Evolutionary conservation across 768 basidiomycete species (phyloP).

Genomic region (Lactarius vividus): DNA sequence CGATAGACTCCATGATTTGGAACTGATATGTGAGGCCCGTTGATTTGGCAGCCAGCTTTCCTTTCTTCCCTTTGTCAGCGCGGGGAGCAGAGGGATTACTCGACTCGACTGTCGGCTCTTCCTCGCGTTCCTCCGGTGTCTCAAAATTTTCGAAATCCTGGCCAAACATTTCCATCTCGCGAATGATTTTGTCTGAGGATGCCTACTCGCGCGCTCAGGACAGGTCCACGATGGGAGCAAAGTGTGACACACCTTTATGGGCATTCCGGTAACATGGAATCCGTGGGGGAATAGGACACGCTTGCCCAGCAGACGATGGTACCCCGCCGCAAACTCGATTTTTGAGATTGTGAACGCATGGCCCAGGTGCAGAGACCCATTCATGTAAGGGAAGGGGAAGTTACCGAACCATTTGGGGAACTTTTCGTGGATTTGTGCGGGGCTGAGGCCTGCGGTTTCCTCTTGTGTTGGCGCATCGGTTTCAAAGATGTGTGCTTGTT

Average conservation of each 20-base stretch:
- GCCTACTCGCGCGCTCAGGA: slow-evolving; percentile 50
- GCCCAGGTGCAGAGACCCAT: slow-evolving; percentile 93
- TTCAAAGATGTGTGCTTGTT: slow-evolving; percentile 74
- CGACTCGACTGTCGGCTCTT: slow-evolving; percentile 41
- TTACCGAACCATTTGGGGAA: slow-evolving; percentile 98
- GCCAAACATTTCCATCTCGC: slow-evolving; percentile 96
- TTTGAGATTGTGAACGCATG: slow-evolving; percentile 99
- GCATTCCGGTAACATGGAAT: slow-evolving; percentile 98
- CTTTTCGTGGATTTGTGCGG: slow-evolving; percentile 63
- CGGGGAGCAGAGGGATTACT: slow-evolving; percentile 43
- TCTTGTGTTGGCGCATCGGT: slow-evolving; percentile 72
- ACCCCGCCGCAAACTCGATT: slow-evolving; percentile 95
- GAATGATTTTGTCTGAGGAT: slow-evolving; percentile 94
- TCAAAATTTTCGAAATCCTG: slow-evolving; percentile 76
- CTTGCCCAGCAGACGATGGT: slow-evolving; percentile 93
- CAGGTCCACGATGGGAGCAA: background rate
- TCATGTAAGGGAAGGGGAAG: slow-evolving; percentile 98
- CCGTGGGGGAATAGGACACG: slow-evolving; percentile 95
- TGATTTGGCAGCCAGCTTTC: slow-evolving; percentile 88
- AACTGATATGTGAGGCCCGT: slow-evolving; percentile 96
- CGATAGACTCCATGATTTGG: slow-evolving; percentile 96
- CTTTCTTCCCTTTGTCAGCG: slow-evolving; percentile 87
- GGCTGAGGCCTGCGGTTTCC: slow-evolving; percentile 61
- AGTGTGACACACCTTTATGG: slow-evolving; percentile 81
- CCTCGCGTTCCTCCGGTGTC: slow-evolving; percentile 44